These are phyloP conservation scores for Podila clonocystis DNA, from an alignment of 192 early-diverging fungal genomes.

Conservation along the genomic window DNA sequence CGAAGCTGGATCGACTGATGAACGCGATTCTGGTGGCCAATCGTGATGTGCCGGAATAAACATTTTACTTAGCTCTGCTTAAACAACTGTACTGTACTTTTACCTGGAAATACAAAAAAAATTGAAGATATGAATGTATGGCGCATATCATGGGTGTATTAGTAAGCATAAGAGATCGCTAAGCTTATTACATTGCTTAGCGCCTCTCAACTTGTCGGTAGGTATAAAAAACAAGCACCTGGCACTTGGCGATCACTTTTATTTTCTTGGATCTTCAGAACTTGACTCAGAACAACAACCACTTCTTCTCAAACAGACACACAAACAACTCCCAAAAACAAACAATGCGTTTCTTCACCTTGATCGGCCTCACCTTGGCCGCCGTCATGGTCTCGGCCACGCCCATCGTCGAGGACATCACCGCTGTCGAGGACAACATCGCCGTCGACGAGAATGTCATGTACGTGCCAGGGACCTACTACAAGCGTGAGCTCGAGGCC, in stretches of 20 bases:
- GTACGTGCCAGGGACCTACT: background rate
- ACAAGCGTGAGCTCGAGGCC: slow-evolving; percentile 7
- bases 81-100: background rate
- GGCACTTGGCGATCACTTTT: background rate
- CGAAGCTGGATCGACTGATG: slow-evolving; percentile 37
- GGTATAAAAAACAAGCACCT: background rate
- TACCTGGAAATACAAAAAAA: background rate
- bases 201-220: too few relatives aligned
- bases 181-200: too few relatives aligned
- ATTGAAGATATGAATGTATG: too few relatives aligned
- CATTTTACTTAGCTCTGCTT: background rate
- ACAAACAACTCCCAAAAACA: slow-evolving; percentile 4
- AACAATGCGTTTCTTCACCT: slow-evolving; percentile 12
- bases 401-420: background rate
- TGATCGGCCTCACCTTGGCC: slow-evolving; percentile 5
- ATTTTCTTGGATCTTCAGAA: background rate
- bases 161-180: too few relatives aligned
- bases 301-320: background rate
- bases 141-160: too few relatives aligned
- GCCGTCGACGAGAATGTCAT: background rate
- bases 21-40: background rate
- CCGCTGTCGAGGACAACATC: background rate
- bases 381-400: background rate
- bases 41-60: background rate
- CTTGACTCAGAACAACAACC: background rate